Conservation (phyloP, 176 grass and related monocot genomes). For the Paspalum vaginatum region DNA sequence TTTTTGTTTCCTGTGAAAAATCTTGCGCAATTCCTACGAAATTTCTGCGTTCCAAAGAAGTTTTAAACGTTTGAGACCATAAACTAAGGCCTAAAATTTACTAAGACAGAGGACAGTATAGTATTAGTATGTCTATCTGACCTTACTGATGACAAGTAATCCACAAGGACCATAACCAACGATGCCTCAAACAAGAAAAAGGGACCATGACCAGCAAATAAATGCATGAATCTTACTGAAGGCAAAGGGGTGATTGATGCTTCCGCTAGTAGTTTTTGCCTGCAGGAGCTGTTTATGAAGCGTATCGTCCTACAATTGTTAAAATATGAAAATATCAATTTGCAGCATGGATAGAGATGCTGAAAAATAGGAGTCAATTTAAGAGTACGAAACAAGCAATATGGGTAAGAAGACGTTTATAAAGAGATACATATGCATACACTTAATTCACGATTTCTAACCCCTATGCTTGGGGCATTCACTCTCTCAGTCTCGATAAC, state of each 20-base stretch:
- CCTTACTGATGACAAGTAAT: constrained; percentile 16
- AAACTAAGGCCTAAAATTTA: not conserved
- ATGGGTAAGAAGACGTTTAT: not conserved
- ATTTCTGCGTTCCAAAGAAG: too few relatives aligned
- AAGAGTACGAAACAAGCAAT: not conserved
- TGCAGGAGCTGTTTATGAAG: not conserved
- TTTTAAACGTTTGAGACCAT: constrained; percentile 31
- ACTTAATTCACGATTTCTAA: constrained; percentile 5
- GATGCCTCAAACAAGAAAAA: not conserved
- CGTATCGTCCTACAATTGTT: constrained; percentile 33
- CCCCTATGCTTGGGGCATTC: not conserved
- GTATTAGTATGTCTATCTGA: not conserved
- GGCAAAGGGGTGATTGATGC: not conserved
- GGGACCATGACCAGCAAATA: not conserved
- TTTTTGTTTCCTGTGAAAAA: too few relatives aligned
- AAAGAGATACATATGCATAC: constrained; percentile 17
- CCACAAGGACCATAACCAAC: constrained; percentile 3
- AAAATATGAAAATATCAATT: constrained; percentile 5
- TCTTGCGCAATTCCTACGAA: too few relatives aligned
- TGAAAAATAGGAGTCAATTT: not conserved
- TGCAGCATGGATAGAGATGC: not conserved
- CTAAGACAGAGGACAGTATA: too few relatives aligned
- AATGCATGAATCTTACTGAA: constrained; percentile 46
- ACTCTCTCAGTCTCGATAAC: constrained; percentile 7
- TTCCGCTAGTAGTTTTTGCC: not conserved